These are phyloP conservation scores for Botryotinia calthae DNA, from an alignment of 2,329 filamentous ascomycete species.

Conservation along the genomic window DNA sequence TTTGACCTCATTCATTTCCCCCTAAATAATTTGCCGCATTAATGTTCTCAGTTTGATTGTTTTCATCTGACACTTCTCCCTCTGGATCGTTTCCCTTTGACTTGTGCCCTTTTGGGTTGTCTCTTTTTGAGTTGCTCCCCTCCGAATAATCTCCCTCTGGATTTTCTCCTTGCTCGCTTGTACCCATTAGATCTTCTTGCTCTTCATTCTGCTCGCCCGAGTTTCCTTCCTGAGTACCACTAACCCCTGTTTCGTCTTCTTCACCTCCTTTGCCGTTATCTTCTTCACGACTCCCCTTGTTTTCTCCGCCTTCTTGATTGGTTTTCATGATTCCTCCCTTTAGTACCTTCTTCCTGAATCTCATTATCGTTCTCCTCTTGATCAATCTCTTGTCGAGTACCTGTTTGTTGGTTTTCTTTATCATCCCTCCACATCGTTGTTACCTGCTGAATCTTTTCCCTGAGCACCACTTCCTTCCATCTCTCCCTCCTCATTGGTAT, in stretches of 20 bases:
- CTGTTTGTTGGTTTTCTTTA: neutral
- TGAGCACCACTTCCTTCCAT: neutral
- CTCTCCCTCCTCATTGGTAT: too few species aligned
- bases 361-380: neutral
- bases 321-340: neutral
- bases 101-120: too few species aligned
- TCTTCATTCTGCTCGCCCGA: too few species aligned
- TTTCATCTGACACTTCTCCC: too few species aligned
- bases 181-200: too few species aligned
- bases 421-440: neutral
- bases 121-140: too few species aligned
- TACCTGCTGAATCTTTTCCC: neutral
- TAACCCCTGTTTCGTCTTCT: too few species aligned
- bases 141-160: neutral
- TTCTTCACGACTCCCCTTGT: neutral
- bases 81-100: neutral
- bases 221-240: too few species aligned
- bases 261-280: too few species aligned
- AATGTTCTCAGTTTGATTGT: neutral
- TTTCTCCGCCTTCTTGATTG: neutral
- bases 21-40: neutral
- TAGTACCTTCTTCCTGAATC: neutral
- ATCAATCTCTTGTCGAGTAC: too few species aligned
- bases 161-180: too few species aligned
- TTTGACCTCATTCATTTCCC: neutral